Conservation (phyloP, 805 yeast species). For the Cyberlindnera mycetangii region DNA sequence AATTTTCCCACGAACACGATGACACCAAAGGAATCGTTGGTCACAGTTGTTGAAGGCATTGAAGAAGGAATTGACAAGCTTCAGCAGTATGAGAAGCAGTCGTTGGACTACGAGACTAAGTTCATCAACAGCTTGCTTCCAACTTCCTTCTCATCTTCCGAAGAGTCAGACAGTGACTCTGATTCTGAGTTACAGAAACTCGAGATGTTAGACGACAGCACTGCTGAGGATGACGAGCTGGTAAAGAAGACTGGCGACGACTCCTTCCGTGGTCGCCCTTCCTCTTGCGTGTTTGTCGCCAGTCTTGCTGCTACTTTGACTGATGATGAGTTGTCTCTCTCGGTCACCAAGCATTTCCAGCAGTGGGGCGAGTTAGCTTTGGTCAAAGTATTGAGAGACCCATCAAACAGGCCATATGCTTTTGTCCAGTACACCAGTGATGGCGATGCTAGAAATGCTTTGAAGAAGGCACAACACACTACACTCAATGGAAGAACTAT, state of each 20-base stretch:
- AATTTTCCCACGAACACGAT: background rate
- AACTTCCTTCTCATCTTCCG: conserved; percentile 23
- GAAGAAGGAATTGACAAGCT: conserved; percentile 10
- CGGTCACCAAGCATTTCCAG: conserved; percentile 68
- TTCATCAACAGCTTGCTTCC: conserved; percentile 21
- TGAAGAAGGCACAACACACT: conserved; percentile 65
- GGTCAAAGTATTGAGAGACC: conserved; percentile 82
- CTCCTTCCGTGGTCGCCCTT: conserved; percentile 58
- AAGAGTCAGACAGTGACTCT: conserved; percentile 23
- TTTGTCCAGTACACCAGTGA: conserved; percentile 83
- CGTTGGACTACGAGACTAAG: conserved; percentile 12
- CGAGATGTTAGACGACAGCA: conserved; percentile 16
- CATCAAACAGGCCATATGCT: conserved; percentile 83
- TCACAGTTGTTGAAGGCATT: conserved; percentile 16
- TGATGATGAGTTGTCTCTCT: conserved; percentile 68
- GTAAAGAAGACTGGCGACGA: conserved; percentile 20
- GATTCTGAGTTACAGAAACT: conserved; percentile 21
- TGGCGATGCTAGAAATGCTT: conserved; percentile 65
- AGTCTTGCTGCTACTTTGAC: conserved; percentile 59
- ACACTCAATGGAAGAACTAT: conserved; percentile 69
- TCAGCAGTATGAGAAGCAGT: conserved; percentile 11
- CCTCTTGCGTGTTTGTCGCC: conserved; percentile 90
- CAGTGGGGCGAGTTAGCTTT: conserved; percentile 66
- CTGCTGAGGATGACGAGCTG: conserved; percentile 10
- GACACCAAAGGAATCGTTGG: conserved; percentile 15